Base-by-base conservation (phyloP, 1,284 basidiomycete species). In the Cutaneotrichosporon sp. region DNA sequence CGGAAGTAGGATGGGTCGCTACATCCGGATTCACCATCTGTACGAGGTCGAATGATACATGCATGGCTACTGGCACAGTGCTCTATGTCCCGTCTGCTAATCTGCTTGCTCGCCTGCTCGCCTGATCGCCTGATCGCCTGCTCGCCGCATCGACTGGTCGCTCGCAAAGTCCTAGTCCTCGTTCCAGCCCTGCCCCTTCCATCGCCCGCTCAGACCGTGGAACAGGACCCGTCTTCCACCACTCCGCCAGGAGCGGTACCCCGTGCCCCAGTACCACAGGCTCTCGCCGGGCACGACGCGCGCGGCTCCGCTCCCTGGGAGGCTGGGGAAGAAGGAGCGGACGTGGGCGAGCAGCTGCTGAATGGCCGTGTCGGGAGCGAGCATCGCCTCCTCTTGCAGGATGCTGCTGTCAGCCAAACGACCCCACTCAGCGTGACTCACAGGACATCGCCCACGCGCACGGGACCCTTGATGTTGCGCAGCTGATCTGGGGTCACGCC, bases 361-460 rank as follows among this genome's bases (percentile, higher is more conserved):
- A 18, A 59, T 54, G 3, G 60, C 66, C 5, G 11, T 13, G 10
- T 55, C 47, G 11, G 66, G 66, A 11, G 66, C 66, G 13, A 45
- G 45, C 25, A 62, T 46, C 2, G 66, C 63, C 5, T 47, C 60
- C 24, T 62, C 63, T 34, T 62, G 66, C n/a, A 67, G 53, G 53
- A 67, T 64, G 18, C 64, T 65, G 24, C 13, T 29, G 31, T 58
- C 14, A 55, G 45, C 27, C 8, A n/a, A n/a, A 18, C 8, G 20
- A 8, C 14, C 10, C 2, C 25, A 31, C 14, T 16, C 4, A 6
- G 46, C 20, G 29, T 25, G 2, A 67, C 69, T 67, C 43, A 72
- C 70, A 76, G 27, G n/a, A 76, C 69, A 50, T 76, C 75, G 22
- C 75, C 75, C 7, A 76, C 57, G 27, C 69, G 60, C 4, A 72